Percentiles rank a stretch among this genome's conserved stretches.
Conservation (phyloP, 495 filamentous ascomycete genomes). For the Sphaerosporella brunnea region DNA sequence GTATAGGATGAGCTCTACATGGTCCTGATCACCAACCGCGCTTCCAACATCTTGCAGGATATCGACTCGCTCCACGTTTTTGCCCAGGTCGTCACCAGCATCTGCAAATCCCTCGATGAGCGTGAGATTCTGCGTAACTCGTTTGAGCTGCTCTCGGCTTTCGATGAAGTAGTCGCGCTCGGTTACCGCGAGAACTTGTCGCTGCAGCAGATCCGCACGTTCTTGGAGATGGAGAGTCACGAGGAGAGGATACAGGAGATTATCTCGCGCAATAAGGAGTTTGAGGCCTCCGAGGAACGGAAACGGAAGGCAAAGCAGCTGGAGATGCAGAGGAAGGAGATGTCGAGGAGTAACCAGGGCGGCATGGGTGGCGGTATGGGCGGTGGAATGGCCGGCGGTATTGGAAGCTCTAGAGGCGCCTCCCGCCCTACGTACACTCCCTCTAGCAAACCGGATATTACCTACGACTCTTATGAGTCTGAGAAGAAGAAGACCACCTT, state of each 20-base stretch:
- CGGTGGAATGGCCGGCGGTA: constrained; percentile 28
- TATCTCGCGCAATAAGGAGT: constrained; percentile 94
- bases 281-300: constrained; percentile 92
- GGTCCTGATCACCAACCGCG: constrained; percentile 96
- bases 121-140: constrained; percentile 85
- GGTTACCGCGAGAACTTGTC: constrained; percentile 93
- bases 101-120: constrained; percentile 91
- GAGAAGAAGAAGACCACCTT: constrained; percentile 81
- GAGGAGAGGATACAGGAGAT: constrained; percentile 98
- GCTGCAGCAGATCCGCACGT: constrained; percentile 90
- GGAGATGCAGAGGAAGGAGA: constrained; percentile 93
- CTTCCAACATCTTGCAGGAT: constrained; percentile 97
- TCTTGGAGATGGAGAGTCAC: constrained; percentile 96
- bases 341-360: constrained; percentile 35
- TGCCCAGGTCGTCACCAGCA: constrained; percentile 86
- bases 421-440: constrained; percentile 70
- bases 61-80: constrained; percentile 96
- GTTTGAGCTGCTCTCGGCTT: constrained; percentile 85
- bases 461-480: constrained; percentile 82
- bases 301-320: constrained; percentile 96
- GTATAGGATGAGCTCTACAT: constrained; percentile 82
- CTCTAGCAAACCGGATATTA: constrained; percentile 53
- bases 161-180: constrained; percentile 86
- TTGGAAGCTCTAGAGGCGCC: not conserved
- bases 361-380: constrained; percentile 41